phyloP scores from a whole-genome alignment of 257 asterid genomes.

The Plectranthus barbatus region DNA sequence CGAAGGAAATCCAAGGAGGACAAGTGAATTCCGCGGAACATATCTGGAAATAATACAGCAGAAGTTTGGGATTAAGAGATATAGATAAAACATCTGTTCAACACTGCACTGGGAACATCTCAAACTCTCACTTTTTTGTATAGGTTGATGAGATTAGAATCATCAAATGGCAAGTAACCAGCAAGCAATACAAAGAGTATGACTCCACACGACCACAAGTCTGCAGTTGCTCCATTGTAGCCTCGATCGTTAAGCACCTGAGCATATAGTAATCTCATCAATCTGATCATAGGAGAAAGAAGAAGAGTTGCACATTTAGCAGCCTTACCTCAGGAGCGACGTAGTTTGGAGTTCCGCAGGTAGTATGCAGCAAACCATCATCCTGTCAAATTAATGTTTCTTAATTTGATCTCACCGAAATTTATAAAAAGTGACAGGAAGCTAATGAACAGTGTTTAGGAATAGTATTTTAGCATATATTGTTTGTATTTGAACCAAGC shows the following conservation, averaged over 20 bases:
- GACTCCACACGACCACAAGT: conserved; percentile 98
- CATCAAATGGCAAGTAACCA: conserved; percentile 96
- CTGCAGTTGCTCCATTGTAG: conserved; percentile 89
- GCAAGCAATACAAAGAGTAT: conserved; percentile 93
- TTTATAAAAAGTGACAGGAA: not conserved
- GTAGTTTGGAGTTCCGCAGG: conserved; percentile 96
- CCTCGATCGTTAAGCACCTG: conserved; percentile 92
- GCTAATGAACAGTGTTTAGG: not conserved
- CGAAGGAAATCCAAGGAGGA: conserved; percentile 91
- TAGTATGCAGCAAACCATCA: conserved; percentile 89
- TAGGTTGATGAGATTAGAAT: conserved; percentile 76
- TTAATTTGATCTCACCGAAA: not conserved
- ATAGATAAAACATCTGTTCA: not conserved
- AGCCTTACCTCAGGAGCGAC: conserved; percentile 88
- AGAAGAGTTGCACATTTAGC: not conserved
- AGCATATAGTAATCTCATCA: conserved; percentile 2
- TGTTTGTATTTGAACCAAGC: not conserved
- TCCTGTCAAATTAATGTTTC: conserved; percentile 41
- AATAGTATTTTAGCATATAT: not conserved
- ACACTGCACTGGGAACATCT: not conserved
- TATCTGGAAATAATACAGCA: conserved; percentile 40
- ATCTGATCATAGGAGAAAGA: not conserved
- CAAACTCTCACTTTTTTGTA: conserved; percentile 69
- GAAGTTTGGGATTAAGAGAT: not conserved
- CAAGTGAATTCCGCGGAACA: conserved; percentile 75